Evolutionary conservation across 345 rosid species (phyloP), one percentile per base, ranked within the genome.

Genomic region (Arabis hirsuta): DNA sequence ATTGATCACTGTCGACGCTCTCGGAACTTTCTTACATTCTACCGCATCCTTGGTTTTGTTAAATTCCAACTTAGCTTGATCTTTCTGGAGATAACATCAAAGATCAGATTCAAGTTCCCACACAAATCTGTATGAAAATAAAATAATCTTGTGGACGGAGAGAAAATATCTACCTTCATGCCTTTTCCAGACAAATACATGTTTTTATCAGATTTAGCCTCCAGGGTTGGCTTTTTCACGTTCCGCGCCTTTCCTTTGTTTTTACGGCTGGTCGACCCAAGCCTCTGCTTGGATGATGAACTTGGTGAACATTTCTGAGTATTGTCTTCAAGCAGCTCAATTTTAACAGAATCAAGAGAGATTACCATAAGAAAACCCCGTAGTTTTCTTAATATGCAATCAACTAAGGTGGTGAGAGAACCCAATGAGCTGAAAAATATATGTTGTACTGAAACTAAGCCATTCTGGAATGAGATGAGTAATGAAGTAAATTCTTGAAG

Each of bases 321-420:
- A 65, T 74, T 85, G 16, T 89, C 95, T 64, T 77, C 85, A 31
- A 94, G 86, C 64, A 93, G 97, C 82, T 94, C 98, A 79, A 81
- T 68, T 80, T 79, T 91, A 76, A 86, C 85, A 73, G 77, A 87
- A 61, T 90, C 96, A 79, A 89, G 83, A 60, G 87, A 89, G 78
- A 88, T 78, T 69, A 78, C 73, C 89, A 83, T 82, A 56, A 94
- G 81, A 67, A 84, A 74, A 69, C 87, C 98, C 68, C 98, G 79
- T 57, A 91, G 27, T 81, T 86, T 94, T 74, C 96, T 84, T 13
- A 84, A 73, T 46, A 94, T 54, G 78, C 91, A 81, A 84, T 94
- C 98, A 71, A 79, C 46, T 45, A 89, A 50, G 48, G 88, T 86
- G 78, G 83, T 77, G 45, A 91, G 67, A 70, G 91, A 84, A 59